phyloP scores from a whole-genome alignment of 208 protist genomes.

The Leishmania guyanensis region DNA sequence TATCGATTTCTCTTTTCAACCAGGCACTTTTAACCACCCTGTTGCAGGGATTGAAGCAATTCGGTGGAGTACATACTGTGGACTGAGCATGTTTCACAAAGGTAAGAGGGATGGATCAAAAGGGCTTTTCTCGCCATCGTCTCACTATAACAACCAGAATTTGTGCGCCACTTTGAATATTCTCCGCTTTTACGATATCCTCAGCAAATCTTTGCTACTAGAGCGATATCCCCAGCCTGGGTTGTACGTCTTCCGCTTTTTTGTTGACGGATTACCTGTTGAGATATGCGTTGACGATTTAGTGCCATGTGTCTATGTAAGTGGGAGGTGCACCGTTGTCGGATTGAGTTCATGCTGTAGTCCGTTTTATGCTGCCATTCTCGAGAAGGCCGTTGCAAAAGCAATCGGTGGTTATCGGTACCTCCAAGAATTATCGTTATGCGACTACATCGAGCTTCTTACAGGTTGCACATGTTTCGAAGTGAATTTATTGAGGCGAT shows the following conservation, averaged over 20 bases:
- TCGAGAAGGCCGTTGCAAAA: conserved; percentile 82
- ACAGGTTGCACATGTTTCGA: conserved; percentile 67
- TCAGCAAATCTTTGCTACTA: conserved; percentile 12
- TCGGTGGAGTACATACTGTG: conserved; percentile 18
- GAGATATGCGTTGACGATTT: conserved; percentile 67
- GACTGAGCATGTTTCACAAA: neutral
- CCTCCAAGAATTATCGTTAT: conserved; percentile 47
- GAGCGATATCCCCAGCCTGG: conserved; percentile 9
- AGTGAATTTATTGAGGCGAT: conserved; percentile 32
- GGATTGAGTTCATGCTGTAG: conserved; percentile 39
- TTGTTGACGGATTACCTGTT: conserved; percentile 26
- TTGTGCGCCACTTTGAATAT: conserved; percentile 63
- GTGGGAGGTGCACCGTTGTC: conserved; percentile 19
- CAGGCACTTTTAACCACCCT: conserved; percentile 14
- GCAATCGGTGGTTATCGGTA: conserved; percentile 56
- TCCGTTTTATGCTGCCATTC: conserved; percentile 62
- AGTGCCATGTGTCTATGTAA: conserved; percentile 39
- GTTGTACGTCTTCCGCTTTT: conserved; percentile 37
- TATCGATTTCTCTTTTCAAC: conserved; percentile 13
- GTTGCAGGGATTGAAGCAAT: conserved; percentile 12
- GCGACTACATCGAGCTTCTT: conserved; percentile 48
- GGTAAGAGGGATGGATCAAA: neutral
- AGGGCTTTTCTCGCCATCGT: conserved; percentile 22
- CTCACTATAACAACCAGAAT: conserved; percentile 46
- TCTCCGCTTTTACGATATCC: conserved; percentile 21